A percentile compares a stretch with the other conserved stretches of the same genome.
These are phyloP conservation scores for Seiridium unicorne DNA, from an alignment of 2,329 filamentous ascomycete genomes.

Conservation along the genomic window DNA sequence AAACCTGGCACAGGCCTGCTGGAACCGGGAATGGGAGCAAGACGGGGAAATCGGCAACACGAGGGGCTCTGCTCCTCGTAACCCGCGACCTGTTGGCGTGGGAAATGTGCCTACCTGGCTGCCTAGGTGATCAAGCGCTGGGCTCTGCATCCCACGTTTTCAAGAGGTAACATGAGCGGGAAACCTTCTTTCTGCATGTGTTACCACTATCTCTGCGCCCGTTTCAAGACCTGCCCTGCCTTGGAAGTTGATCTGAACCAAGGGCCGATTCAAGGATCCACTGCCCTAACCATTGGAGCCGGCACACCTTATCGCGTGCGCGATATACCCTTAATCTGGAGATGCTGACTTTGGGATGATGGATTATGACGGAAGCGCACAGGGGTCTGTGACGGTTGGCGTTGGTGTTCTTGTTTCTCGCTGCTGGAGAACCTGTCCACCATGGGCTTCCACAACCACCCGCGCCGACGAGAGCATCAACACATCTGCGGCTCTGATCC, in stretches of 20 bases:
- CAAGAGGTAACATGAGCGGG: not conserved
- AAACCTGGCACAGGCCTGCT: no score
- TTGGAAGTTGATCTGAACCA: conserved; percentile 4
- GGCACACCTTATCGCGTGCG: not conserved
- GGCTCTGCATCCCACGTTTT: not conserved
- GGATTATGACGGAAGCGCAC: not conserved
- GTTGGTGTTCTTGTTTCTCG: not conserved
- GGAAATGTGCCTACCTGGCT: no score
- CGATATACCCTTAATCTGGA: not conserved
- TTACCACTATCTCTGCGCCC: not conserved
- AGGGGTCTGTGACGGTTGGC: not conserved
- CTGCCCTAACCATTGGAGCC: not conserved
- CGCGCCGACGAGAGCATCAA: not conserved
- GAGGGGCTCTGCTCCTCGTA: no score
- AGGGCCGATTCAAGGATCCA: conserved; percentile 1
- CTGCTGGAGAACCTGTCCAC: not conserved
- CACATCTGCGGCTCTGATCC: not conserved
- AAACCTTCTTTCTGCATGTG: conserved; percentile 1
- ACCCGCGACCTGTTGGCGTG: no score
- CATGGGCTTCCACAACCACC: not conserved
- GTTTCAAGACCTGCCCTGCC: conserved; percentile 8
- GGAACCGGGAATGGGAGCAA: no score
- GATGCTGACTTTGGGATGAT: not conserved
- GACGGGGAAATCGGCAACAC: no score
- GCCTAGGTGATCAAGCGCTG: not conserved